Evolutionary conservation across 345 rosid genomes (phyloP), one percentile per base, ranked within the genome.

Genomic region (Linum usitatissimum): DNA sequence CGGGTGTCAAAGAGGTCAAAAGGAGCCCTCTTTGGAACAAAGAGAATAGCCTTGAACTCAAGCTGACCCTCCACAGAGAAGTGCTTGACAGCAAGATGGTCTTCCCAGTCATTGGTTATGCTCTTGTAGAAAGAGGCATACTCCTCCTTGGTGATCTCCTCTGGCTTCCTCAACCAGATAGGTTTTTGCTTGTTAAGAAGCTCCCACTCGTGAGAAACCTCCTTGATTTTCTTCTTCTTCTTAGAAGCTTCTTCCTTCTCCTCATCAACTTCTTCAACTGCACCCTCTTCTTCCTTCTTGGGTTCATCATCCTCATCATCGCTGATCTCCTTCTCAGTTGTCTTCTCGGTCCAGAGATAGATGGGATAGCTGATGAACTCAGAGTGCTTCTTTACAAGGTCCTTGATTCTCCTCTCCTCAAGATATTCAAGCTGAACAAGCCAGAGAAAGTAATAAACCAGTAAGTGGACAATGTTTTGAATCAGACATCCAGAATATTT

Each of bases 11-110:
- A 90, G 12, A 90, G 88, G 66, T 90, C 97, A 15, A 90, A 90
- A 6, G 97, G 97, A 39, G 97, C 97, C 66, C 97, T 79, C 77
- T 85, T 90, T 7, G 97, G 97, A 3, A 84, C 97, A 71, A 81
- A 90, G 62, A 90, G 95, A 31, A 90, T 61, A 23, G 97, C 97
- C 77, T 90, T 90, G 75, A 90, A 90, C 80, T 90, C 97, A 17
- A 90, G 91, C 70, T 90, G 97, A 3, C 95, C 97, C 67, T 90
- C 97, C n/a, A 90, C 95, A 0, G 95, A 90, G 67, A 90, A 90
- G 62, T 90, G 97, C 77, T 90, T 90, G 36, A 90, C 97, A 34
- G 82, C 81, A 77, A 90, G 75, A 59, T 90, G 95, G 80, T 90
- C 97, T 59, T 90, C 97, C 97, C 97, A 90, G 30, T 90, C 97